Evolutionary conservation across 139 green algal genomes (phyloP), one percentile per base, ranked within the genome.

Genomic region (Mychonastes homosphaera): DNA sequence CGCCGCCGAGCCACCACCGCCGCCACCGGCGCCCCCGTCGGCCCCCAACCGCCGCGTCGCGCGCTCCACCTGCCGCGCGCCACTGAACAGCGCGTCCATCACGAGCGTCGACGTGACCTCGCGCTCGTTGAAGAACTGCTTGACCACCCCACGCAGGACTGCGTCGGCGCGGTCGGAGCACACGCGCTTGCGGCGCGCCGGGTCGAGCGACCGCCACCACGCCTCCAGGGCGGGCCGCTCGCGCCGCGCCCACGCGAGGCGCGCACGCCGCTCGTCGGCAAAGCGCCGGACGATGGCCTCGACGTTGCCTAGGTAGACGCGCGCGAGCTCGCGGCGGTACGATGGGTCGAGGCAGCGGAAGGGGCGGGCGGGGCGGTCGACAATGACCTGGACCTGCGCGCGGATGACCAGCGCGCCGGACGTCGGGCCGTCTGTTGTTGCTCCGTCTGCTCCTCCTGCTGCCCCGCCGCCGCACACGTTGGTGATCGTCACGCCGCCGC

Each of bases 61-160:
- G 46, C 79, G 69, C 48, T 95, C 84, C 19, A 98, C 63, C 64
- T 90, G 77, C 70, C 80, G 85, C 70, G 76, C 88, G 16, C 87
- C 91, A 55, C 79, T 85, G 70, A 87, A 91, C 10, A 97, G 75
- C 7, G 89, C 91, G 65, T 98, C 90, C 91, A 98, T 97, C 39
- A 98, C 89, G 19, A 98, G 79, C 2, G 90, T 98, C 35, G 81
- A 94, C 36, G 91, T 98, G 38, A 98, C 91, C 76, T 98, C 91
- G 67, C 96, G 96, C 75, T 97, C 91, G 64, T 95, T 97, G 79
- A 97, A 97, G 67, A 97, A 97, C 41, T 84, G 79, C 75, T 96
- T 95, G 26, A 96, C 86, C 24, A 96, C 52, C 15, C 76, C 84
- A 79, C 88, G 73, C 39, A 66, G 4, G 16, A 41, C 21, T n/a